Conservation (phyloP, 345 rosid species). For the Xanthoceras sorbifolium region DNA sequence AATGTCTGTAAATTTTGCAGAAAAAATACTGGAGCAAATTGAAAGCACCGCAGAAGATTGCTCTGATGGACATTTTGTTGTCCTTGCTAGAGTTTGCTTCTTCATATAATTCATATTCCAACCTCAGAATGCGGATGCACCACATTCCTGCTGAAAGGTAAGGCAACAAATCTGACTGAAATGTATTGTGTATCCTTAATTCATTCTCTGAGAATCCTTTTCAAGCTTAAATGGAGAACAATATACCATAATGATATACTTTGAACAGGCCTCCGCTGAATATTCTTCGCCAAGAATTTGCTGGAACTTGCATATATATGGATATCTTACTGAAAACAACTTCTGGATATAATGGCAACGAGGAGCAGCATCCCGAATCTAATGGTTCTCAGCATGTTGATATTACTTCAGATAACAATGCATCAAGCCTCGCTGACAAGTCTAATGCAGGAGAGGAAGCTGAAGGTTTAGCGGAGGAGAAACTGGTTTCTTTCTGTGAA, state of each 20-base stretch:
- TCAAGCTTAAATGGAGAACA: constrained; percentile 7
- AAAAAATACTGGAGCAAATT: constrained; percentile 88
- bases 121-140: constrained; percentile 80
- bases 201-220: not conserved
- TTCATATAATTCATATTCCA: constrained; percentile 83
- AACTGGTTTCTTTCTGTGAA: constrained; percentile 83
- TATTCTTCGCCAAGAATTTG: constrained; percentile 92
- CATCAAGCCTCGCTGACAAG: constrained; percentile 13
- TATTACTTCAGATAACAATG: constrained; percentile 32
- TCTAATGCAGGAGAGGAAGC: constrained; percentile 50
- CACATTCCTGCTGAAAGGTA: constrained; percentile 85
- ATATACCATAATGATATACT: constrained; percentile 13
- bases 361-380: constrained; percentile 36
- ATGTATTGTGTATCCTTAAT: constrained; percentile 12
- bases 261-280: constrained; percentile 83
- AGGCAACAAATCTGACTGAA: constrained; percentile 5
- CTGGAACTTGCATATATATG: constrained; percentile 80
- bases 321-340: constrained; percentile 89
- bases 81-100: constrained; percentile 91
- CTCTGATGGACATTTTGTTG: constrained; percentile 79
- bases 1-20: constrained; percentile 46
- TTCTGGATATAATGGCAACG: constrained; percentile 34
- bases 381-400: constrained; percentile 32
- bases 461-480: constrained; percentile 78
- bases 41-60: constrained; percentile 76